Evolutionary conservation across 352 stramenopile species (phyloP).

Genomic region (Globisporangium abappressorium): DNA sequence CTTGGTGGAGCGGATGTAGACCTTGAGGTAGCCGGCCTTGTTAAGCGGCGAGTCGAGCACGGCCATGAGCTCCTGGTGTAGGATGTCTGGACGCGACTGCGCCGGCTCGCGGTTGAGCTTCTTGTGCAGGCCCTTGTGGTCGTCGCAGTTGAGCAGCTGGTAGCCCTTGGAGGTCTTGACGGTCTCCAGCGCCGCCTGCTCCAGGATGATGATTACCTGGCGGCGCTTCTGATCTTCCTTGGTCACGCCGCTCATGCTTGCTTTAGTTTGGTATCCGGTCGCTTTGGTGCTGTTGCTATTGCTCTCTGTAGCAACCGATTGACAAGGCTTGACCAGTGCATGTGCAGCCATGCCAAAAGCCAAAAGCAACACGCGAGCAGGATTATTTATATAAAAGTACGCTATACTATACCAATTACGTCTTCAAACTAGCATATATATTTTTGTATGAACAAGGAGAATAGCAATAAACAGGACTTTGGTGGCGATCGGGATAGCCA

Average conservation of each 20-base stretch:
- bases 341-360: not conserved
- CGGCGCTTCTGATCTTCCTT: constrained; percentile 79
- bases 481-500: constrained; percentile 1
- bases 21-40: constrained; percentile 97
- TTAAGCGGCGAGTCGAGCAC: constrained; percentile 99
- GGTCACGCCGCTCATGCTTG: constrained; percentile 30
- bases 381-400: not conserved
- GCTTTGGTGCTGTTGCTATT: not conserved
- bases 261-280: not conserved
- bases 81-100: constrained; percentile 98
- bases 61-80: constrained; percentile 98
- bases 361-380: not conserved
- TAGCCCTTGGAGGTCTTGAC: constrained; percentile 99
- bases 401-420: not conserved
- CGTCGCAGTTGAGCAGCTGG: constrained; percentile 99
- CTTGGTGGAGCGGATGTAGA: constrained; percentile 96
- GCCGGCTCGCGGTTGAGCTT: constrained; percentile 96
- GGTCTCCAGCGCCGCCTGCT: constrained; percentile 98
- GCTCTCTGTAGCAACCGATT: not conserved
- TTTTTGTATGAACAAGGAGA: not conserved
- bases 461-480: not conserved
- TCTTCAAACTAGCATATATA: not conserved
- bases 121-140: constrained; percentile 95
- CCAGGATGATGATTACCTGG: constrained; percentile 96
- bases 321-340: not conserved